These are phyloP conservation scores for Radiomyces spectabilis DNA, from an alignment of 192 early-diverging fungal species.

Conservation along the genomic window DNA sequence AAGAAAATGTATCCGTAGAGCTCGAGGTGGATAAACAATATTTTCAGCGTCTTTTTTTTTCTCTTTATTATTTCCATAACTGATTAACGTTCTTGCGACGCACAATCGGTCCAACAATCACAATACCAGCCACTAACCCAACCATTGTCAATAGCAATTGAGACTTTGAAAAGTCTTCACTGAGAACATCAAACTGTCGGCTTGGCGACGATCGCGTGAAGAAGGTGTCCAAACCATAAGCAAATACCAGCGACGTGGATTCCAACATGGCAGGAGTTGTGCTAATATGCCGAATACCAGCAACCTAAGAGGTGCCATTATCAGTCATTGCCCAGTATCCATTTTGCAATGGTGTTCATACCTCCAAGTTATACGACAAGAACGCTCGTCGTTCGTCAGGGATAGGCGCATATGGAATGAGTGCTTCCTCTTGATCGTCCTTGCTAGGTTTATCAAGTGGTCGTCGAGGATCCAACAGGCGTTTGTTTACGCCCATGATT, in stretches of 20 bases:
- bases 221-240: slow-evolving; percentile 90
- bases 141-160: slow-evolving; percentile 78
- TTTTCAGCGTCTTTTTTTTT: too few relatives aligned
- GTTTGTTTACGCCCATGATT: slow-evolving; percentile 59
- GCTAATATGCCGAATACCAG: slow-evolving; percentile 58
- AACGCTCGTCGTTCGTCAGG: slow-evolving; percentile 69
- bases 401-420: slow-evolving; percentile 67
- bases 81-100: slow-evolving; percentile 45
- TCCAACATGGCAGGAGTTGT: slow-evolving; percentile 80
- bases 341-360: slow-evolving; percentile 10
- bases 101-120: slow-evolving; percentile 70
- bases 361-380: slow-evolving; percentile 64
- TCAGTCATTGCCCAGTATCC: not conserved
- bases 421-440: slow-evolving; percentile 84
- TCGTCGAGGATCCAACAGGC: slow-evolving; percentile 81
- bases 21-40: too few relatives aligned
- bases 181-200: slow-evolving; percentile 88
- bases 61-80: slow-evolving; percentile 39
- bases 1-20: too few relatives aligned
- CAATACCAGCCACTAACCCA: slow-evolving; percentile 64
- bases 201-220: slow-evolving; percentile 76
- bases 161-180: slow-evolving; percentile 85
- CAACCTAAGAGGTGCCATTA: slow-evolving; percentile 29
- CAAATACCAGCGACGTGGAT: slow-evolving; percentile 85
- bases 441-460: slow-evolving; percentile 54